Conservation (phyloP, 495 filamentous ascomycete species). For the Parmelia sp. region DNA sequence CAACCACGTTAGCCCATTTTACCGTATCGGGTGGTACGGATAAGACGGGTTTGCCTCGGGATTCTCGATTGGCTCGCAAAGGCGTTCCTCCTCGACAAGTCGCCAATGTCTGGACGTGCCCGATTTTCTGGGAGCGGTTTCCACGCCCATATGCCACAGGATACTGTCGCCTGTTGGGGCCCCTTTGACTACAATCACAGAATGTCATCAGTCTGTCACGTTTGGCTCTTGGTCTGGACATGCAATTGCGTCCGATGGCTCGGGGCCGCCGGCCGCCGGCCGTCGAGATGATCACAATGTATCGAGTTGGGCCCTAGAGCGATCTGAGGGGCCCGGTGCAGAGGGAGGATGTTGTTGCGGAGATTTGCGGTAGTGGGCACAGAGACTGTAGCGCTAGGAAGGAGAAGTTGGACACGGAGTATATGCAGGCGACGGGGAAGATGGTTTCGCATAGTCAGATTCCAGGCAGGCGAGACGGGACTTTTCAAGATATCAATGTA, state of each 20-base stretch:
- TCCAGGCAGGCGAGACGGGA: not conserved
- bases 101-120: not conserved
- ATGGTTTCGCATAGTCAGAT: not conserved
- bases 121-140: not conserved
- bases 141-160: slow-evolving; percentile 14
- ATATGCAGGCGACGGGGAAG: not conserved
- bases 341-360: not conserved
- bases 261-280: not conserved
- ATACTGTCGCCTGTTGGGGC: slow-evolving; percentile 15
- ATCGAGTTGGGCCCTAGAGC: slow-evolving; percentile 17
- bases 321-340: slow-evolving; percentile 12
- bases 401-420: slow-evolving; percentile 5
- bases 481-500: not conserved
- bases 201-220: slow-evolving; percentile 16
- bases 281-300: slow-evolving; percentile 12
- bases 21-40: no score
- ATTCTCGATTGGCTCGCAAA: not conserved
- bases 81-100: not conserved
- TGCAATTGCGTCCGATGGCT: not conserved
- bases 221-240: slow-evolving; percentile 15
- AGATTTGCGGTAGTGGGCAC: not conserved
- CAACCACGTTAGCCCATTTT: no score
- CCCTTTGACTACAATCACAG: slow-evolving; percentile 9
- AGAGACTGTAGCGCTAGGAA: not conserved
- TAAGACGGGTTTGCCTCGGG: not conserved